Percentiles rank a stretch among this genome's conserved stretches.
These are phyloP conservation scores for Lolium multiflorum DNA, from an alignment of 176 grass and related monocot genomes.

Conservation along the genomic window DNA sequence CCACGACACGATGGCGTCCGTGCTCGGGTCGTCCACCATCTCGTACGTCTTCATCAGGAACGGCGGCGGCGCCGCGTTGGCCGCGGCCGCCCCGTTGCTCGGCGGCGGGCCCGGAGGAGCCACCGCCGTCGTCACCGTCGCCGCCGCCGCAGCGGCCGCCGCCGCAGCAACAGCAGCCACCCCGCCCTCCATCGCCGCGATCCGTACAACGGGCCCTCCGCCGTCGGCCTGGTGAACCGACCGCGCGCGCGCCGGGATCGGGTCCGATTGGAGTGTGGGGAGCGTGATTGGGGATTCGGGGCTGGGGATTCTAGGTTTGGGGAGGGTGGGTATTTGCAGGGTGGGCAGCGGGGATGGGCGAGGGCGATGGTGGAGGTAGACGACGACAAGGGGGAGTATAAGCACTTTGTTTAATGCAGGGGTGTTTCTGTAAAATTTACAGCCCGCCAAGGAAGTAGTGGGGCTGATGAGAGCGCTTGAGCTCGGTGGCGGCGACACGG, in stretches of 20 bases:
- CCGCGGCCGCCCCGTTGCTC: neutral
- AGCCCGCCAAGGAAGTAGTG: neutral
- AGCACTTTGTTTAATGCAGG: neutral
- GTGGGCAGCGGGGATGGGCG: neutral
- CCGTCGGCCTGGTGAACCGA: neutral
- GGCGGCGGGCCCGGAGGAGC: neutral
- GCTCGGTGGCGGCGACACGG: neutral
- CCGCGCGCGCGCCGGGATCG: neutral
- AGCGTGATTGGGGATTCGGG: neutral
- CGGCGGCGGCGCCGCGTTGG: constrained; percentile 57
- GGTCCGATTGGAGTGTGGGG: neutral
- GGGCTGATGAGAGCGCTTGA: neutral
- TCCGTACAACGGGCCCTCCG: constrained; percentile 4
- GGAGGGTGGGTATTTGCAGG: neutral
- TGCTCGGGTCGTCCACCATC: constrained; percentile 87
- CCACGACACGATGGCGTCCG: constrained; percentile 77
- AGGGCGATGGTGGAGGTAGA: neutral
- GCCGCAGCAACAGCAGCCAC: neutral
- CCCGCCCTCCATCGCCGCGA: constrained; percentile 43
- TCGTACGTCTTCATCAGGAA: constrained; percentile 95
- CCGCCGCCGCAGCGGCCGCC: neutral
- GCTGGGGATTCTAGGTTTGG: neutral
- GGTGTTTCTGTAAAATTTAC: neutral
- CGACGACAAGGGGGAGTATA: neutral
- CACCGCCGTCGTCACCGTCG: constrained; percentile 31